Base-by-base conservation (phyloP, 192 early-diverging fungal genomes). In the Coemansia sp. region DNA sequence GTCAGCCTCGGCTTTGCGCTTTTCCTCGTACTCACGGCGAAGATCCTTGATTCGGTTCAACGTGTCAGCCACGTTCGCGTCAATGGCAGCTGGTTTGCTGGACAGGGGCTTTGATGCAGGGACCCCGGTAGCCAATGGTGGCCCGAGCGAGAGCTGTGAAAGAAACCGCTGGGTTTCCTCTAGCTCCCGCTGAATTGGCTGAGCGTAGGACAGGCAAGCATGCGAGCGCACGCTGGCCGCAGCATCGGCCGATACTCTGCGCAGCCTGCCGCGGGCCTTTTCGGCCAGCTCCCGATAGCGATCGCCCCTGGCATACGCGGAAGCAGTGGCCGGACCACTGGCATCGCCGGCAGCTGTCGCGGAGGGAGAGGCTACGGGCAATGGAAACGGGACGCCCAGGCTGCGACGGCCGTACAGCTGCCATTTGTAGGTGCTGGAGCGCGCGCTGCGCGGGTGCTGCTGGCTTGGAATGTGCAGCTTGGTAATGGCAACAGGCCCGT, bases 141-240 rank as follows among this genome's bases (percentile, higher is more conserved):
- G 21, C 3, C 17, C 10, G 4, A 60, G 22, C 0, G 61, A 15
- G 13, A 76, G 42, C 38, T 33, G 26, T 1, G 56, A 53, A 48
- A 76, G 37, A 23, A 69, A 65, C 32, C 19, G 6, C 19, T 29
- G 56, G 1, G 61, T 63, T 25, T 69, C 65, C 32, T 65, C 62
- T 13, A 65, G 34, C 51, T 76, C 72, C 4, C 31, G 25, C 25
- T 60, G 66, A 14, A 76, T 65, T 0, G 53, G 53, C 22, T 15
- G 37, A 15, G 57, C 72, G 25, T 64, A 69, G 0, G 43, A 37
- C 9, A 50, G 27, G 29, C 60, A 60, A 3, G 71, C 71, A 3
- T 11, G 45, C 14, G 25, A 41, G 21, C 71, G 65, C 2, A 53
- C 59, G 4, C 21, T 58, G 8, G 33, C 55, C 2, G 53, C 40